Conservation (phyloP, 257 asterid genomes). For the Solanum pinnatisectum region DNA sequence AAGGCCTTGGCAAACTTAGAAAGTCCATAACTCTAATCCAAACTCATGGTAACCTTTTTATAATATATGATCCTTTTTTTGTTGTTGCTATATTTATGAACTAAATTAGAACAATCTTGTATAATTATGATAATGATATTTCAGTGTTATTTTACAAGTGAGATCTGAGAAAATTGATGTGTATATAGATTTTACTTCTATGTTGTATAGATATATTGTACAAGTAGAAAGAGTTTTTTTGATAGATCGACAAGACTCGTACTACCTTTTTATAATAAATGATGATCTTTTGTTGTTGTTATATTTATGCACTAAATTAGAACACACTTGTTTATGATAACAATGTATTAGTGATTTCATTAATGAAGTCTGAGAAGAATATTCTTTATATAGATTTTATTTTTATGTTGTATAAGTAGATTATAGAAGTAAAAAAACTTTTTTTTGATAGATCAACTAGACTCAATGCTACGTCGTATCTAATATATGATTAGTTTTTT, state of each 20-base stretch:
- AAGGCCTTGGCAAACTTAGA: conserved; percentile 71
- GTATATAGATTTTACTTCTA: background rate
- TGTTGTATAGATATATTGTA: background rate
- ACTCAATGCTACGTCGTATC: rapidly evolving
- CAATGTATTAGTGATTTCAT: background rate
- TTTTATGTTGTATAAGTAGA: too few species aligned
- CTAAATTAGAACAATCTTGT: background rate
- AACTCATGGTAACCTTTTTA: conserved; percentile 1
- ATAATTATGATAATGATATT: background rate
- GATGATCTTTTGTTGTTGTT: background rate
- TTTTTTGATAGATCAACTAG: background rate
- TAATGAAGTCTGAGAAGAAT: background rate
- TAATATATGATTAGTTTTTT: too few species aligned
- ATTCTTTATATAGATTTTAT: too few species aligned
- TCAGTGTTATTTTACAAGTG: background rate
- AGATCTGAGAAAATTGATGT: rapidly evolving
- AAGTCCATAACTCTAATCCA: conserved; percentile 21
- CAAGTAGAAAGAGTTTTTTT: background rate
- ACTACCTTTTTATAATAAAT: background rate
- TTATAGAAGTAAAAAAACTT: too few species aligned
- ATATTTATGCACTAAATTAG: background rate
- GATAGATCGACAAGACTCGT: background rate
- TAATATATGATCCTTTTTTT: background rate
- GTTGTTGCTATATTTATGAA: background rate
- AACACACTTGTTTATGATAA: background rate